Evolutionary conservation across 768 basidiomycete genomes (phyloP).

Genomic region (Pleurotus eryngii): DNA sequence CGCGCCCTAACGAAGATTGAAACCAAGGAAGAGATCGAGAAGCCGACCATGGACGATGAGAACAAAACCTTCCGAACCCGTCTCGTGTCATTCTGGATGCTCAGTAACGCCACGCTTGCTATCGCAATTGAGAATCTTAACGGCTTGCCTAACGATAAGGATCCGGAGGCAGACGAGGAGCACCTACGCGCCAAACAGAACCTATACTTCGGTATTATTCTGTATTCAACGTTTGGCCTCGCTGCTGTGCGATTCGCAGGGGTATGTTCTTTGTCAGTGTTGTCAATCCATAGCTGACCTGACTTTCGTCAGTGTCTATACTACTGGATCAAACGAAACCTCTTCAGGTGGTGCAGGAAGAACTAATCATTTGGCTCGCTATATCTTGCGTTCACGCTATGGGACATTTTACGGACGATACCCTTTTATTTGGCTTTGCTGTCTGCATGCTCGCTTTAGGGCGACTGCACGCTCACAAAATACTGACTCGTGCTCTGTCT

Average conservation of each 20-base stretch:
- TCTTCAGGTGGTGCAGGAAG: conserved; percentile 78
- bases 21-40: conserved; percentile 46
- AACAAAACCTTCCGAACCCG: conserved; percentile 85
- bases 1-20: conserved; percentile 68
- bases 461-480: background rate
- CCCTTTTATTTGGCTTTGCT: background rate
- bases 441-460: background rate
- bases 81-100: conserved; percentile 71
- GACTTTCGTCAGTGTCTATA: conserved; percentile 56
- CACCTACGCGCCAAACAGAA: conserved; percentile 20
- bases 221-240: conserved; percentile 77
- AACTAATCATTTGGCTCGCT: conserved; percentile 41
- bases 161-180: conserved; percentile 34
- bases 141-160: conserved; percentile 42
- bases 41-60: conserved; percentile 74
- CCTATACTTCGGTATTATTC: conserved; percentile 71
- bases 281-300: background rate
- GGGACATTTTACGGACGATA: conserved; percentile 7
- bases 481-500: background rate
- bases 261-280: conserved; percentile 40
- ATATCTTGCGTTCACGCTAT: background rate
- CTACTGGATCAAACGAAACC: conserved; percentile 80
- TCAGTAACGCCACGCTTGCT: conserved; percentile 63
- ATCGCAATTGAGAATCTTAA: conserved; percentile 76
- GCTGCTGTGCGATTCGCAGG: conserved; percentile 72